Conservation (phyloP, 345 rosid genomes). For the Cardiospermum halicacabum region DNA sequence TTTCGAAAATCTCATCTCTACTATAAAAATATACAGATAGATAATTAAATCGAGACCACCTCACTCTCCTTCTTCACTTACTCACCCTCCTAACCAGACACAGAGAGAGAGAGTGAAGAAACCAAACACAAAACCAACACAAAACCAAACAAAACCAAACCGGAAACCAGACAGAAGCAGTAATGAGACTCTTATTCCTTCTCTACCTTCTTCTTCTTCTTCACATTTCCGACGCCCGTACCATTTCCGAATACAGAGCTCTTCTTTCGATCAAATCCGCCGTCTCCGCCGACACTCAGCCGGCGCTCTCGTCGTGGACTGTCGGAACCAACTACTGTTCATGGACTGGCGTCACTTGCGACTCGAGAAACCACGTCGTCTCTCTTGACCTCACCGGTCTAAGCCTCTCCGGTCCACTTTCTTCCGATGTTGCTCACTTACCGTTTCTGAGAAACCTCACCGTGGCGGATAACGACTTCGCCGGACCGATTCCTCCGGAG, state of each 20-base stretch:
- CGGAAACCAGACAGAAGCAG: too few species aligned
- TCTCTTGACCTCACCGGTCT: slow-evolving; percentile 58
- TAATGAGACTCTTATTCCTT: slow-evolving; percentile 44
- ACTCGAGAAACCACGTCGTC: slow-evolving; percentile 57
- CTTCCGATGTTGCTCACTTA: slow-evolving; percentile 53
- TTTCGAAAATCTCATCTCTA: neutral
- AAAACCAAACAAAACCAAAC: too few species aligned
- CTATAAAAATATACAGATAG: slow-evolving; percentile 1
- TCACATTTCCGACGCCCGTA: slow-evolving; percentile 36
- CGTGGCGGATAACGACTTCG: slow-evolving; percentile 48
- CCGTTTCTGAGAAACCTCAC: slow-evolving; percentile 58
- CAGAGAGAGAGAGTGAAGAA: neutral
- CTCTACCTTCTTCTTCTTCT: slow-evolving; percentile 38
- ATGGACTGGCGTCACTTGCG: slow-evolving; percentile 74
- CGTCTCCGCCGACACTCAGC: slow-evolving; percentile 48
- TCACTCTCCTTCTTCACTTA: slow-evolving; percentile 9
- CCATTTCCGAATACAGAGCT: slow-evolving; percentile 56
- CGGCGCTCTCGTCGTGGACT: slow-evolving; percentile 67
- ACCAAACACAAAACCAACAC: slow-evolving; percentile 2
- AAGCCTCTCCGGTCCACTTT: slow-evolving; percentile 67
- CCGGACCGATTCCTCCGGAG: slow-evolving; percentile 66
- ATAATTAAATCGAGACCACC: slow-evolving; percentile 29
- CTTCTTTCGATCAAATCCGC: slow-evolving; percentile 75
- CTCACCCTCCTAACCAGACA: slow-evolving; percentile 9
- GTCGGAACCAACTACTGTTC: slow-evolving; percentile 42